phyloP scores from a whole-genome alignment of 306 rosid species.

The Amphicarpaea edgeworthii region DNA sequence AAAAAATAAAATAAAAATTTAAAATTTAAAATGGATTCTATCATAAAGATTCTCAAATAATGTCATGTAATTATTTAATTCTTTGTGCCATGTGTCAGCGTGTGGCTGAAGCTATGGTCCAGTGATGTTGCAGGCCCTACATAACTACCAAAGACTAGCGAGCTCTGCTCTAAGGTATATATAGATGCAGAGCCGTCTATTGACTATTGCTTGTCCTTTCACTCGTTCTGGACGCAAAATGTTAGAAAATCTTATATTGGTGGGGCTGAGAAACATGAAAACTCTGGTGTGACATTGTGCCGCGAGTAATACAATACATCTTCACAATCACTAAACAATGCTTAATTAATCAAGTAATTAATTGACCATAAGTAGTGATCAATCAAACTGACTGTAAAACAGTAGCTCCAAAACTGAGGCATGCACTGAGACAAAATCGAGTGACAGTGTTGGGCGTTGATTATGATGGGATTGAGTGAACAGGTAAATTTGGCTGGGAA shows the following conservation, averaged over 20 bases:
- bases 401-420: background rate
- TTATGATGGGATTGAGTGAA: conserved; percentile 28
- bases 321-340: background rate
- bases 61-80: background rate
- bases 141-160: conserved; percentile 10
- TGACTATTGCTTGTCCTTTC: conserved; percentile 9
- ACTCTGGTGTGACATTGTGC: conserved; percentile 4
- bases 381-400: no score
- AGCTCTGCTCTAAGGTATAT: background rate
- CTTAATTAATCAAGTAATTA: background rate
- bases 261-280: background rate
- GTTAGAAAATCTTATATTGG: background rate
- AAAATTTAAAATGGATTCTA: no score
- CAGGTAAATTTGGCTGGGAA: conserved; percentile 47
- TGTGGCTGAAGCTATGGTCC: conserved; percentile 13
- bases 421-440: background rate
- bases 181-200: background rate
- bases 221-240: background rate
- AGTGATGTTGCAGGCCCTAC: background rate
- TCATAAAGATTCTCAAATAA: no score
- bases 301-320: background rate
- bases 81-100: background rate
- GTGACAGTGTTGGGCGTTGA: conserved; percentile 9
- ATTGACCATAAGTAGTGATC: background rate
- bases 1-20: no score